These are phyloP conservation scores for Paramecium tetraurelia DNA, from an alignment of 73 alveolate species.

Conservation along the genomic window DNA sequence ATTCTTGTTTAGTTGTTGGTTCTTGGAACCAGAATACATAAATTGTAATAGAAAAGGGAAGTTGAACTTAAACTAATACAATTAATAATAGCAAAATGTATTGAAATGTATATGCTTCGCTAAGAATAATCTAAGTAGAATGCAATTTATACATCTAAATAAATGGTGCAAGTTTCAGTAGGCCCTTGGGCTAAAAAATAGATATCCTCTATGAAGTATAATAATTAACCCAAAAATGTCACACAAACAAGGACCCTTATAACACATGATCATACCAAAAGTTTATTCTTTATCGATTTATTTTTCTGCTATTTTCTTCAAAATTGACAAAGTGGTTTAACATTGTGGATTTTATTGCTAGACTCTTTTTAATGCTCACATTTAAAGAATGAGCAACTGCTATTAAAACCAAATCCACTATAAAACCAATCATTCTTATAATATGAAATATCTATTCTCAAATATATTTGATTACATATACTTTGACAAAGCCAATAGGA, in stretches of 20 bases:
- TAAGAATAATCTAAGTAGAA: background rate
- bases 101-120: background rate
- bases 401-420: background rate
- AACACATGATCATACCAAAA: constrained; percentile 17
- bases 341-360: background rate
- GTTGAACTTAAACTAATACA: background rate
- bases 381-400: constrained; percentile 9
- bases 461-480: background rate
- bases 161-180: background rate
- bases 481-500: background rate
- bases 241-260: constrained; percentile 28
- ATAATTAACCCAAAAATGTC: constrained; percentile 33
- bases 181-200: background rate
- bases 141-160: background rate
- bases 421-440: constrained; percentile 33
- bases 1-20: background rate
- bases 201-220: constrained; percentile 23
- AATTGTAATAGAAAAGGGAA: background rate
- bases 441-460: constrained; percentile 43
- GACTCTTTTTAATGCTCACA: background rate
- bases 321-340: background rate
- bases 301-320: background rate
- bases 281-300: background rate
- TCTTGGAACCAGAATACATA: background rate
- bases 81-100: background rate